A percentile compares a stretch with the other conserved stretches of the same genome.
Conservation (phyloP, 306 rosid genomes). For the Morella rubra region DNA sequence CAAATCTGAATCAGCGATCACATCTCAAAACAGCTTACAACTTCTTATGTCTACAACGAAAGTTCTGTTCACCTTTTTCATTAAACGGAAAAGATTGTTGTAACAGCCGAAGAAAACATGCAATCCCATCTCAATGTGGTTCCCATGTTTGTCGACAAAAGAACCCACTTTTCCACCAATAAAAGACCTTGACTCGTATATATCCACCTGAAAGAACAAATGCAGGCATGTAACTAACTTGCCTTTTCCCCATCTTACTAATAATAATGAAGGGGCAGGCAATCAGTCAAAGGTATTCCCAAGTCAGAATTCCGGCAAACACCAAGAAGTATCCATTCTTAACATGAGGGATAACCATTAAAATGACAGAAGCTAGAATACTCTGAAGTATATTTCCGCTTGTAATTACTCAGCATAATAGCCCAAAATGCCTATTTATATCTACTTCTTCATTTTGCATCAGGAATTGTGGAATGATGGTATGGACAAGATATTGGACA, state of each 20-base stretch:
- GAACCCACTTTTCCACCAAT: constrained; percentile 99
- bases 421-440: background rate
- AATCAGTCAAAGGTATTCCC: too few relatives aligned
- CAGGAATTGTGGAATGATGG: background rate
- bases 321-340: too few relatives aligned
- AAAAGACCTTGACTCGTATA: constrained; percentile 83
- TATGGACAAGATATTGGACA: background rate
- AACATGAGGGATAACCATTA: constrained; percentile 10
- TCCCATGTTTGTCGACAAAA: constrained; percentile 84
- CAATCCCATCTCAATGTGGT: constrained; percentile 98
- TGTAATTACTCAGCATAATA: background rate
- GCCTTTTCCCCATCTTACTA: too few relatives aligned
- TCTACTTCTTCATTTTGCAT: background rate
- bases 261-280: too few relatives aligned
- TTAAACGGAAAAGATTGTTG: constrained; percentile 88
- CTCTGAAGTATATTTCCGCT: background rate
- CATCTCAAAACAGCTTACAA: background rate
- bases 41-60: constrained; percentile 19
- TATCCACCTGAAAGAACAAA: constrained; percentile 73
- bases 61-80: constrained; percentile 75
- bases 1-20: background rate
- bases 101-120: constrained; percentile 99
- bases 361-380: constrained; percentile 18
- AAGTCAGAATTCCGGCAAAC: too few relatives aligned
- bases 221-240: constrained; percentile 1